A percentile compares a stretch with the other conserved stretches of the same genome.
These are phyloP conservation scores for Crithidia mellificae DNA, from an alignment of 208 protist genomes.

Conservation along the genomic window DNA sequence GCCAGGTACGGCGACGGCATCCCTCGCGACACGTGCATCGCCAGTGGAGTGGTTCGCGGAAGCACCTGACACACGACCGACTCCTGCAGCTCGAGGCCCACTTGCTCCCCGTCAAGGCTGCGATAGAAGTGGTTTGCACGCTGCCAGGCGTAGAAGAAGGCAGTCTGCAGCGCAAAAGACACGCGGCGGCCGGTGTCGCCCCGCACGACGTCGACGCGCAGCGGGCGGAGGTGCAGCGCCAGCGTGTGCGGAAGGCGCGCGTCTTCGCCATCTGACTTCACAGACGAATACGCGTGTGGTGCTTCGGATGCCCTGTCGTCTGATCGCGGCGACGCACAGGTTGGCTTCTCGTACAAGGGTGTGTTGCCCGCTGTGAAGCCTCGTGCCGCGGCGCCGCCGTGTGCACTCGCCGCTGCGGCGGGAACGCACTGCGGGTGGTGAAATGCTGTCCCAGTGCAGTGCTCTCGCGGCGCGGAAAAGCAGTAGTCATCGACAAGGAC, in stretches of 20 bases:
- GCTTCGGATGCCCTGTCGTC: too few species aligned
- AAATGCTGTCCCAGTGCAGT: too few species aligned
- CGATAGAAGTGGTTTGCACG: slow-evolving; percentile 19
- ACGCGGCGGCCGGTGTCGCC: slow-evolving; percentile 28
- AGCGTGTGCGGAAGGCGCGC: slow-evolving; percentile 31
- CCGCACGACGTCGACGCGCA: slow-evolving; percentile 31
- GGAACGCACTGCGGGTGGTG: too few species aligned
- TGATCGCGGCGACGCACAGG: too few species aligned
- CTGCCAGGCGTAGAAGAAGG: slow-evolving; percentile 33
- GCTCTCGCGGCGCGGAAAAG: not conserved
- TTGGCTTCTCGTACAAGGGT: too few species aligned
- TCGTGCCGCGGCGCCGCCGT: too few species aligned
- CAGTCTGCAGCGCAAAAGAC: slow-evolving; percentile 20
- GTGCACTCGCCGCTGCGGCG: too few species aligned
- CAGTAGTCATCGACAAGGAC: not conserved
- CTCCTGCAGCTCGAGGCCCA: slow-evolving; percentile 31
- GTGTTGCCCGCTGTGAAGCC: too few species aligned
- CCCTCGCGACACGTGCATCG: too few species aligned
- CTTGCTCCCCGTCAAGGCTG: slow-evolving; percentile 18
- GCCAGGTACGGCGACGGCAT: too few species aligned
- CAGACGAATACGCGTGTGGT: too few species aligned
- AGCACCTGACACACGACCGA: slow-evolving; percentile 22
- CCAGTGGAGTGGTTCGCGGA: not conserved
- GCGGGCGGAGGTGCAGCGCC: slow-evolving; percentile 24
- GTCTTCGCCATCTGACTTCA: too few species aligned